A percentile compares a stretch with the other conserved stretches of the same genome.
Evolutionary conservation across 139 green algal species (phyloP).

Genomic region (Chlorella sp.): DNA sequence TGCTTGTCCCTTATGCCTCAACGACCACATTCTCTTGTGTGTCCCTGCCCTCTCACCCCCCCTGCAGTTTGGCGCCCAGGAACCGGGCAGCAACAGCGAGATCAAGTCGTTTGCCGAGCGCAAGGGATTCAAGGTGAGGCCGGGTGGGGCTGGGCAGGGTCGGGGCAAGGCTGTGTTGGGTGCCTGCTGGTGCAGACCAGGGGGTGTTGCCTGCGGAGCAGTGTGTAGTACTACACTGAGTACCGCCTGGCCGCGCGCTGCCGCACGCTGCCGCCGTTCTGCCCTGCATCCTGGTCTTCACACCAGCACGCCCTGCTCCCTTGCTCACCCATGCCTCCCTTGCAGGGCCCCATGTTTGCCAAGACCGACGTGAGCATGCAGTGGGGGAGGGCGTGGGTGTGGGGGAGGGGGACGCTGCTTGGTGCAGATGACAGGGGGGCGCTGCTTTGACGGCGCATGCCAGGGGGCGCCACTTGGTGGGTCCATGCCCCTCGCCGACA

Average conservation of each 20-base stretch:
- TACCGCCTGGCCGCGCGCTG: too few relatives aligned
- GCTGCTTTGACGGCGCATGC: neutral
- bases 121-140: slow-evolving; percentile 47
- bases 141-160: too few relatives aligned
- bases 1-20: neutral
- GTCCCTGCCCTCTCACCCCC: neutral
- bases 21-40: neutral
- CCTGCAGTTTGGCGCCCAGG: slow-evolving; percentile 73
- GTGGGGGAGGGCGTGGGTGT: slow-evolving; percentile 46
- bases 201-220: too few relatives aligned
- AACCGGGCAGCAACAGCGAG: slow-evolving; percentile 71
- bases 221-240: too few relatives aligned
- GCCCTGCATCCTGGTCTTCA: too few relatives aligned
- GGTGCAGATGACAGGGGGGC: neutral
- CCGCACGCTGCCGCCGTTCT: too few relatives aligned
- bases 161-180: too few relatives aligned
- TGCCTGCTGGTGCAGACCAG: too few relatives aligned
- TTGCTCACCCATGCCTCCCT: too few relatives aligned
- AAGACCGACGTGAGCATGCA: slow-evolving; percentile 73
- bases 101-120: slow-evolving; percentile 79
- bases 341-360: slow-evolving; percentile 65
- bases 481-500: too few relatives aligned
- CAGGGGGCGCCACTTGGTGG: too few relatives aligned
- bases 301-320: too few relatives aligned
- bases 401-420: neutral